These are phyloP conservation scores for Scheffersomyces quercinus DNA, from an alignment of 1,139 yeast genomes.

Conservation along the genomic window DNA sequence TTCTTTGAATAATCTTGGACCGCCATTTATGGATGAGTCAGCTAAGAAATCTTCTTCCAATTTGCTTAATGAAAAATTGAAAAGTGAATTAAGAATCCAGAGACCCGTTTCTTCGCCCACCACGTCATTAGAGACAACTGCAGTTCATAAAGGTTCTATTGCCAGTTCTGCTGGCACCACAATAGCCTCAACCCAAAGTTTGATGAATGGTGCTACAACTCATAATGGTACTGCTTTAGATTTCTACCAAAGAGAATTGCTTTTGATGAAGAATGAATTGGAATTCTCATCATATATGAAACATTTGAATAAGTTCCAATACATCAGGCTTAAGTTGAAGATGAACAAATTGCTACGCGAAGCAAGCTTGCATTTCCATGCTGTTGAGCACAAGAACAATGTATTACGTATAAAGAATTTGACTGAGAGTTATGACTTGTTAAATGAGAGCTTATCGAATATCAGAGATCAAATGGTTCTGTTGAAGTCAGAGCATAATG, in stretches of 20 bases:
- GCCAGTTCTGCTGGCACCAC: background rate
- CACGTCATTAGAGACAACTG: slow-evolving; percentile 24
- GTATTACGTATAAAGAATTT: slow-evolving; percentile 4
- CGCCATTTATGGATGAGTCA: background rate
- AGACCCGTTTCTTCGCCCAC: slow-evolving; percentile 25
- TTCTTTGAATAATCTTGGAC: slow-evolving; percentile 1
- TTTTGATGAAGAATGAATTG: slow-evolving; percentile 60
- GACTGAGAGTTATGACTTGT: slow-evolving; percentile 8
- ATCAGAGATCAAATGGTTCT: slow-evolving; percentile 18
- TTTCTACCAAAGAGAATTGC: slow-evolving; percentile 58
- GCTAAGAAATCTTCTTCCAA: slow-evolving; percentile 7
- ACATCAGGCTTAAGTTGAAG: slow-evolving; percentile 34
- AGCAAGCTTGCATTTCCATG: slow-evolving; percentile 3
- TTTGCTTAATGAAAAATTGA: slow-evolving; percentile 16
- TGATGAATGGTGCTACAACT: background rate
- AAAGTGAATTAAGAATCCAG: slow-evolving; percentile 17
- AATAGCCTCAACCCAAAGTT: background rate
- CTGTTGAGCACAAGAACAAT: slow-evolving; percentile 8
- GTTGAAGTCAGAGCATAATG: slow-evolving; percentile 1
- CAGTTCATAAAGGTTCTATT: slow-evolving; percentile 17
- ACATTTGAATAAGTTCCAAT: slow-evolving; percentile 49
- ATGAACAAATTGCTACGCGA: slow-evolving; percentile 28
- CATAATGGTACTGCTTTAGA: slow-evolving; percentile 31
- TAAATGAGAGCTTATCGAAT: slow-evolving; percentile 13
- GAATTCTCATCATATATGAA: slow-evolving; percentile 61